Evolutionary conservation across 495 filamentous ascomycete species (phyloP).

Genomic region (Tirmania nivea): DNA sequence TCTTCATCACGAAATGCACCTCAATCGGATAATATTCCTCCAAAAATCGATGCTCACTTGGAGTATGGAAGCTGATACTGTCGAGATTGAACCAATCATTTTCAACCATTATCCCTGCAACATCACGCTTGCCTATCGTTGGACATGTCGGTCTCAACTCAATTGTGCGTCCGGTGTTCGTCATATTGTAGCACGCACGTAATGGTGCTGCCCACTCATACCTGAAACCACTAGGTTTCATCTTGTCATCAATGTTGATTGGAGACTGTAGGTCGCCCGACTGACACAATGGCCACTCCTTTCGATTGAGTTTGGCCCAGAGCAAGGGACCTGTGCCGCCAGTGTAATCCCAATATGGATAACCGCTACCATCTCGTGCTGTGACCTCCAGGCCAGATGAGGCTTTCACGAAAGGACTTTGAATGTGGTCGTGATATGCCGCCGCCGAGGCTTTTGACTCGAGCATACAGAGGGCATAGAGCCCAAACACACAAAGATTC

Average conservation of each 20-base stretch:
- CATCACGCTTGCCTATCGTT: background rate
- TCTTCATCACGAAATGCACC: constrained; percentile 42
- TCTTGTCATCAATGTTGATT: constrained; percentile 30
- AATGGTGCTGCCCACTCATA: constrained; percentile 1
- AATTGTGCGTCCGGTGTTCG: constrained; percentile 17
- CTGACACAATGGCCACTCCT: constrained; percentile 26
- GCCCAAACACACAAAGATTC: too few species aligned
- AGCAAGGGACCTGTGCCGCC: constrained; percentile 33
- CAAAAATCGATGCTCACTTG: constrained; percentile 39
- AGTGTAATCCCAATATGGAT: constrained; percentile 28
- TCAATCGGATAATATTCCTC: constrained; percentile 35
- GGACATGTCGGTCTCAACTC: constrained; percentile 3
- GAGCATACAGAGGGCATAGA: too few species aligned
- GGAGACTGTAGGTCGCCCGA: constrained; percentile 39
- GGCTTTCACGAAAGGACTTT: too few species aligned
- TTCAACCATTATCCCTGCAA: constrained; percentile 12
- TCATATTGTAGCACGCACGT: constrained; percentile 2
- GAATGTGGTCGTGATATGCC: too few species aligned
- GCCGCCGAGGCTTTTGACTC: too few species aligned
- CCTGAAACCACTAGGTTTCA: constrained; percentile 1
- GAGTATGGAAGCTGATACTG: constrained; percentile 51
- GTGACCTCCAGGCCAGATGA: too few species aligned
- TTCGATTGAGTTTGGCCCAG: constrained; percentile 33
- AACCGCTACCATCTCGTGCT: too few species aligned
- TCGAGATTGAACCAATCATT: constrained; percentile 30